Base-by-base conservation (phyloP, 176 grass and related monocot species). In the Leersia perrieri region DNA sequence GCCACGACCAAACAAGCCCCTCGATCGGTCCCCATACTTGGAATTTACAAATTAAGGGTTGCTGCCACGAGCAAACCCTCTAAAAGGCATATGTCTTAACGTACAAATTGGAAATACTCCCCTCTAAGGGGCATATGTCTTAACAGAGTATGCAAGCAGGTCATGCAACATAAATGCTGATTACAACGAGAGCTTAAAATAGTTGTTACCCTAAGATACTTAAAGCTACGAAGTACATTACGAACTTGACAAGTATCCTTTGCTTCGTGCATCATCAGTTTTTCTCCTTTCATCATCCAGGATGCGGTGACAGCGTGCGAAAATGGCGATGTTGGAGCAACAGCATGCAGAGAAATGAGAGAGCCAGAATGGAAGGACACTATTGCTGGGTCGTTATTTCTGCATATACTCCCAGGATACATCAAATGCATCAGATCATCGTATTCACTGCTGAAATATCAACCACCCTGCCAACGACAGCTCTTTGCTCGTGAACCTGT, bases 401-500 rank as follows among this genome's bases (percentile, higher is more conserved):
- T 72, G 61, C 16, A 62, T 40, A 25, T 73, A 61, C 71, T 81
- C 73, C 22, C 70, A 63, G 68, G 81, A 80, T 69, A 58, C 2
- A 68, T 2, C 22, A 62, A 35, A 31, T 22, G 18, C 12, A 79
- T 91, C 73, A 88, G 78, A 88, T 77, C 86, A 88, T 73, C 89
- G 58, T 85, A 88, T 85, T 67, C 55, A 72, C 47, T 9, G 68
- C 41, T n/a, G 89, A 78, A 32, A 91, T n/a, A 73, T 91, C 86
- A 75, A 88, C 72, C 42, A 85, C 82, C 73, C 73, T 75, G 60
- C 72, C 68, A 70, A 78, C 73, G 82, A 82, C 73, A 85, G 82
- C 68, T n/a, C 68, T 80, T 79, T 69, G 78, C 67, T 88, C 83
- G 41, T 74, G 89, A 85, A 88, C 80, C 84, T 87, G 87, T 40